Conservation (phyloP, 192 early-diverging fungal species). For the Cladochytrium replicatum region DNA sequence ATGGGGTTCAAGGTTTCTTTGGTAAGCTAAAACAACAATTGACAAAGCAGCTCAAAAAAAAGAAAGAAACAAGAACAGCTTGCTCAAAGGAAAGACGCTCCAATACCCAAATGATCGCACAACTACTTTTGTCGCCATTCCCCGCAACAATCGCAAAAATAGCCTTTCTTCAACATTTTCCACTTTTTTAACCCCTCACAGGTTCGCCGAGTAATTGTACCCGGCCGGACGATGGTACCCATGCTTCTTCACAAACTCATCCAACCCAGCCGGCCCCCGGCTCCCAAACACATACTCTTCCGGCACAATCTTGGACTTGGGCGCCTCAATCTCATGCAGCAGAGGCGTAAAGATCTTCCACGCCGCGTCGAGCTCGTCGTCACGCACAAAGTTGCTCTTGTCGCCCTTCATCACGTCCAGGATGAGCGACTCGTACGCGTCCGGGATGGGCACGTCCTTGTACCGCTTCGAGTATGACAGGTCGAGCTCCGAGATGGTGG, state of each 20-base stretch:
- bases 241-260: slow-evolving; percentile 53
- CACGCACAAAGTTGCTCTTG: slow-evolving; percentile 80
- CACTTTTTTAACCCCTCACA: too few relatives aligned
- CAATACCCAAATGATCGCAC: too few relatives aligned
- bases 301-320: slow-evolving; percentile 34
- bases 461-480: slow-evolving; percentile 66
- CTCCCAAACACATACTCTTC: slow-evolving; percentile 61
- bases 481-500: slow-evolving; percentile 69
- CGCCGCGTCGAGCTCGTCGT: slow-evolving; percentile 77
- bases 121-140: too few relatives aligned
- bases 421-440: slow-evolving; percentile 78
- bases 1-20: too few relatives aligned
- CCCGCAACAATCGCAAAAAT: too few relatives aligned
- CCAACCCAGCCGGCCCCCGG: slow-evolving; percentile 58
- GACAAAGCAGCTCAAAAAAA: too few relatives aligned
- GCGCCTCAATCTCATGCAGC: slow-evolving; percentile 59
- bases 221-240: slow-evolving; percentile 30
- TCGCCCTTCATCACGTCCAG: slow-evolving; percentile 73
- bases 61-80: too few relatives aligned
- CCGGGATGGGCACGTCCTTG: slow-evolving; percentile 66
- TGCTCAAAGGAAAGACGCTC: too few relatives aligned
- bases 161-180: too few relatives aligned
- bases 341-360: slow-evolving; percentile 85
- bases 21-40: too few relatives aligned
- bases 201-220: too few relatives aligned